Evolutionary conservation across 441 rosid species (phyloP).

Genomic region (Pelargonium hybrid): DNA sequence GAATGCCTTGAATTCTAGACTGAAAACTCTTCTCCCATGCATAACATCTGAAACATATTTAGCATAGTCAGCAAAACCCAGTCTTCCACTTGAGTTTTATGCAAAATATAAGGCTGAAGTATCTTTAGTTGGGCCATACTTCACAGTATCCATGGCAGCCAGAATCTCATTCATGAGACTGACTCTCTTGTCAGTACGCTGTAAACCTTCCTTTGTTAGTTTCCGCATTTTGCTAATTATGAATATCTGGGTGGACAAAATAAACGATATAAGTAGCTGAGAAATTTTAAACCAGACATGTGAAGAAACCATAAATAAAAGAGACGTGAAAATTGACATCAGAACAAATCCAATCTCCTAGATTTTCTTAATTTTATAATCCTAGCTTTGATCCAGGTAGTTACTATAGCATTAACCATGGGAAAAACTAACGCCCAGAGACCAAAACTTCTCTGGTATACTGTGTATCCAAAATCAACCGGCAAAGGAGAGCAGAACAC

Average conservation of each 20-base stretch:
- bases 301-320: background rate
- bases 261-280: conserved; percentile 1
- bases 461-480: background rate
- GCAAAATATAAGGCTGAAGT: conserved; percentile 5
- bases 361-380: background rate
- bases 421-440: background rate
- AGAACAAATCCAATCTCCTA: background rate
- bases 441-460: background rate
- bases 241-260: conserved; percentile 48
- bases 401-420: background rate
- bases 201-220: conserved; percentile 89
- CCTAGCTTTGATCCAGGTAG: background rate
- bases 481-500: background rate
- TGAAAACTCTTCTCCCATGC: conserved; percentile 99
- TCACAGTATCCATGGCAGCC: conserved; percentile 99
- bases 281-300: conserved; percentile 9
- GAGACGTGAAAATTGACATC: background rate
- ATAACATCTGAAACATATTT: conserved; percentile 63
- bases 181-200: conserved; percentile 92
- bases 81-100: background rate
- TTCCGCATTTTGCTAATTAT: conserved; percentile 88
- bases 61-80: conserved; percentile 17
- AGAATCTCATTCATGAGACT: conserved; percentile 97
- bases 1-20: conserved; percentile 65
- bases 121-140: conserved; percentile 42